A percentile compares a stretch with the other conserved stretches of the same genome.
phyloP scores from a whole-genome alignment of 805 yeast genomes.

The Kazachstania africana region DNA sequence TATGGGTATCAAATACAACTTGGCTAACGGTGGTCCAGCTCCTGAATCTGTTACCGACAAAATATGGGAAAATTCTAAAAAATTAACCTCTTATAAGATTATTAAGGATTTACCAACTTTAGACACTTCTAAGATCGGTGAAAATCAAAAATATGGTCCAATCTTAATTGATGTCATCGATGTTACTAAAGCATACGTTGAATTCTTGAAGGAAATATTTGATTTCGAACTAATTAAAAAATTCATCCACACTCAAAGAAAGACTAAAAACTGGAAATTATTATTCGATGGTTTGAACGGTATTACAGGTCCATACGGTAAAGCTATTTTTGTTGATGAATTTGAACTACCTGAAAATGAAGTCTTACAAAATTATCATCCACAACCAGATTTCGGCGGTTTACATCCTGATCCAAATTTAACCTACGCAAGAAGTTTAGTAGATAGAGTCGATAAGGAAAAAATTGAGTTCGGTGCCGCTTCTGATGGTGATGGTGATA shows the following conservation, averaged over 20 bases:
- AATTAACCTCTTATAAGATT: slow-evolving; percentile 48
- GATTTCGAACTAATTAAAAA: slow-evolving; percentile 72
- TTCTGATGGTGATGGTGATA: slow-evolving; percentile 98
- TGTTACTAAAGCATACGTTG: slow-evolving; percentile 66
- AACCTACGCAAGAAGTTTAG: slow-evolving; percentile 84
- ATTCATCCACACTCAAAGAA: slow-evolving; percentile 43
- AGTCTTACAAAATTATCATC: slow-evolving; percentile 66
- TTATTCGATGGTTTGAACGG: slow-evolving; percentile 89
- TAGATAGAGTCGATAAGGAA: slow-evolving; percentile 70
- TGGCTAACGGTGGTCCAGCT: slow-evolving; percentile 96
- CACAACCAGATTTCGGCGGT: slow-evolving; percentile 91
- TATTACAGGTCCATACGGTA: slow-evolving; percentile 94
- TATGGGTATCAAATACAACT: slow-evolving; percentile 89
- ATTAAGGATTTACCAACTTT: slow-evolving; percentile 48
- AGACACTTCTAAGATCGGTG: slow-evolving; percentile 52
- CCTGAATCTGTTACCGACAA: slow-evolving; percentile 89
- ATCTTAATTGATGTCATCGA: slow-evolving; percentile 74
- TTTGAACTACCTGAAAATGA: slow-evolving; percentile 56
- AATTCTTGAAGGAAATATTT: slow-evolving; percentile 71
- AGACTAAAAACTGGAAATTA: slow-evolving; percentile 50
- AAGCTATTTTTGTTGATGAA: slow-evolving; percentile 71
- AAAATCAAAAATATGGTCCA: slow-evolving; percentile 36
- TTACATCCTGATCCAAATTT: slow-evolving; percentile 96
- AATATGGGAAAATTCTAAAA: slow-evolving; percentile 60
- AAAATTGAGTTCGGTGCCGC: slow-evolving; percentile 93